Evolutionary conservation across 495 filamentous ascomycete genomes (phyloP), one percentile per base, ranked within the genome.

Genomic region (Bombardia bombarda): DNA sequence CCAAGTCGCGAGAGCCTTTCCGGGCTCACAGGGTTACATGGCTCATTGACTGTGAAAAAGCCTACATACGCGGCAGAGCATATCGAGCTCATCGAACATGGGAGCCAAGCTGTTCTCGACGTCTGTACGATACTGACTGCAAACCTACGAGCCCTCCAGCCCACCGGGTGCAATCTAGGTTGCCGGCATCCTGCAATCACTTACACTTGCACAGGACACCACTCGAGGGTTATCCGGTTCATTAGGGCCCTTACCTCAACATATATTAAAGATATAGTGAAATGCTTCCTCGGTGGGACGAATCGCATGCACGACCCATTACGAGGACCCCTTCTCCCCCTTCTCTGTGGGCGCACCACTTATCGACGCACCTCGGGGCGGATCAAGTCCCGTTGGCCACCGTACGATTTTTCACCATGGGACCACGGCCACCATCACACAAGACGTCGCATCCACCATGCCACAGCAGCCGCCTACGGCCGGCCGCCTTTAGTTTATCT

Each of bases 191-290:
- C 23, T 20, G 26, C 43, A 46, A 43, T 33, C 30, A 42, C 24
- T 16, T 31, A 32, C 25, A 16, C 25, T 30, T 20, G 18, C 32
- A 5, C 8, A 7, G n/a, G 32, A 5, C 32, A 28, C 32, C 34
- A 16, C 34, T 28, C 39, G 20, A 43, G 45, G 42, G 53, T 47
- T 49, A 30, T 47, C 44, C 40, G 44, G 47, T 20, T 51, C 38
- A 46, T 42, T 13, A 28, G 14, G 23, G 18, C 42, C 45, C 34
- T 42, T 44, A 19, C 38, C 38, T 43, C 32, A 13, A 40, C 37
- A 30, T 50, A 50, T 26, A 39, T 49, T 41, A 22, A 40, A 46
- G 43, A 34, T 44, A 50, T 41, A 46, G 51, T 52, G 45, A 32
- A 26, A 9, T 41, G 31, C 31, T 19, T 23, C 13, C 22, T 38